Percentiles rank a stretch among this genome's conserved stretches.
These are phyloP conservation scores for Crocinoboletus sp. DNA, from an alignment of 1,284 basidiomycete genomes.

Conservation along the genomic window DNA sequence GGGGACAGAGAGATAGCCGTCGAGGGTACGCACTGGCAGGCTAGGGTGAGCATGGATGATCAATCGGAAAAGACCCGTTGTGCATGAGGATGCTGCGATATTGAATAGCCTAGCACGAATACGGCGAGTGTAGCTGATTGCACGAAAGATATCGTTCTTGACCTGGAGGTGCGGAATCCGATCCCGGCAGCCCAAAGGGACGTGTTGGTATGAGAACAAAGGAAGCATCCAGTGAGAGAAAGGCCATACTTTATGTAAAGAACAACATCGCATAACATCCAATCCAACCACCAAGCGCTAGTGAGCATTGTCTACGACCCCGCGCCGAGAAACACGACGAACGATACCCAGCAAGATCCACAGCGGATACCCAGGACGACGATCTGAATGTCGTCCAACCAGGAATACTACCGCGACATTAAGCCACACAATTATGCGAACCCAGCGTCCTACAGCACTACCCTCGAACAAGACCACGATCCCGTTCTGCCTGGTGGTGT, in stretches of 20 bases:
- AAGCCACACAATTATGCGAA: constrained; percentile 14
- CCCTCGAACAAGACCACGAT: constrained; percentile 25
- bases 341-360: constrained; percentile 16
- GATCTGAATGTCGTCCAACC: constrained; percentile 22
- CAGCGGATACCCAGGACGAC: constrained; percentile 18
- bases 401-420: constrained; percentile 24
- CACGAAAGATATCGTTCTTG: too few species aligned
- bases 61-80: too few species aligned
- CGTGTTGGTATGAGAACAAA: constrained; percentile 7
- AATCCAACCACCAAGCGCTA: constrained; percentile 5
- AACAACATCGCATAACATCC: constrained; percentile 5
- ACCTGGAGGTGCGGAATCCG: neutral
- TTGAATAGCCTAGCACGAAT: too few species aligned
- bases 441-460: constrained; percentile 6
- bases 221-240: neutral
- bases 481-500: constrained; percentile 31
- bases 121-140: too few species aligned
- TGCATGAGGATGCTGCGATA: too few species aligned
- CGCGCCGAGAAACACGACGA: constrained; percentile 3
- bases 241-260: neutral
- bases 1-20: too few species aligned
- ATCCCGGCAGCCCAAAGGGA: neutral
- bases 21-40: too few species aligned
- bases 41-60: too few species aligned
- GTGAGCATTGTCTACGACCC: constrained; percentile 1